Evolutionary conservation across 352 stramenopile species (phyloP).

Genomic region (Aphanomyces astaci): DNA sequence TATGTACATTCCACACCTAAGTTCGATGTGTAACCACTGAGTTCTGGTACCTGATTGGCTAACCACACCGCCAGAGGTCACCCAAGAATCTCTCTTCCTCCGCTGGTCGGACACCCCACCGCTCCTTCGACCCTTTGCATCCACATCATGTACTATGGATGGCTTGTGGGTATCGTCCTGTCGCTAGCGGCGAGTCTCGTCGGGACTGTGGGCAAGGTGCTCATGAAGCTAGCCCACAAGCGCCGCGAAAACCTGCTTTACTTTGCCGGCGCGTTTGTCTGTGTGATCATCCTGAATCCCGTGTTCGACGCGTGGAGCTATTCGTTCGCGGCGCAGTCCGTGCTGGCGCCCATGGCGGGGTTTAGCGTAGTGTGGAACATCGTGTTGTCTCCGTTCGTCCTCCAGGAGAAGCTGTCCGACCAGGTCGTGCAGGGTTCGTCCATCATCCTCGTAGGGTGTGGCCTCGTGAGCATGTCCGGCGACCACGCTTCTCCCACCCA

Average conservation of each 20-base stretch:
- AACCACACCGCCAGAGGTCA: neutral
- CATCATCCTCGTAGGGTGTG: conserved; percentile 67
- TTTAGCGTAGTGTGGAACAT: conserved; percentile 88
- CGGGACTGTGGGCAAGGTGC: conserved; percentile 77
- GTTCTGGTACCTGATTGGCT: neutral
- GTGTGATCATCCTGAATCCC: conserved; percentile 77
- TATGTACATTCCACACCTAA: neutral
- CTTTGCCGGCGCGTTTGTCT: conserved; percentile 52
- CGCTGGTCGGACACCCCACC: neutral
- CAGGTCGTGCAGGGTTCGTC: conserved; percentile 64
- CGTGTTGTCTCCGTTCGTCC: conserved; percentile 68
- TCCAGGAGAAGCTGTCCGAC: conserved; percentile 66
- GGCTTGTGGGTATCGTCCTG: conserved; percentile 66
- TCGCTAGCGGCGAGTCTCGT: conserved; percentile 79
- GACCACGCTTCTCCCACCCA: conserved; percentile 75
- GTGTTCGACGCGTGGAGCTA: conserved; percentile 84
- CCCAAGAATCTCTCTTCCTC: neutral
- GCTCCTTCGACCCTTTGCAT: too few relatives aligned
- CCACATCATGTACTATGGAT: conserved; percentile 25
- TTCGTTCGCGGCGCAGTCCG: conserved; percentile 77
- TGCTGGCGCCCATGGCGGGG: conserved; percentile 76
- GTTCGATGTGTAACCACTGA: neutral
- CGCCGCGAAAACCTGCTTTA: conserved; percentile 45
- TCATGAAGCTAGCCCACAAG: conserved; percentile 79
- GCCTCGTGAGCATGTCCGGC: conserved; percentile 66